Evolutionary conservation across 352 stramenopile species (phyloP).

Genomic region (Ophiocytium majus): DNA sequence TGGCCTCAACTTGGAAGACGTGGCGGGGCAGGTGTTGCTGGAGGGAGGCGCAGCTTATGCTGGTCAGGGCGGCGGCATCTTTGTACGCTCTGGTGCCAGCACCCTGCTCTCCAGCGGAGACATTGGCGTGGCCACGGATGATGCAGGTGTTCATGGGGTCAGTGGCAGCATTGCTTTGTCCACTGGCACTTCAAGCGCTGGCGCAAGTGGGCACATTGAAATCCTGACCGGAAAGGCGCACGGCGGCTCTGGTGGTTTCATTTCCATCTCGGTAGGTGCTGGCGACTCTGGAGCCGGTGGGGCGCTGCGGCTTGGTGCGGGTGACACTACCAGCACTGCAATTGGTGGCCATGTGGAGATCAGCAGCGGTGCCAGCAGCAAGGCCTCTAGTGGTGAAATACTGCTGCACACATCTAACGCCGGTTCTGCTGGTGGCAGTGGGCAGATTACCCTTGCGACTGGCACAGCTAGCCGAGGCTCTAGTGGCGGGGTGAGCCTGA

Average conservation of each 20-base stretch:
- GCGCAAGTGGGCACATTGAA: constrained; percentile 33
- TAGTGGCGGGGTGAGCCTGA: constrained; percentile 58
- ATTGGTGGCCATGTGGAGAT: constrained; percentile 60
- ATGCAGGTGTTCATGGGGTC: constrained; percentile 66
- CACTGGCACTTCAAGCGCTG: constrained; percentile 18
- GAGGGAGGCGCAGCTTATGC: constrained; percentile 43
- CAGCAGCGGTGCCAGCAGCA: constrained; percentile 58
- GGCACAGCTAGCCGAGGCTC: constrained; percentile 62
- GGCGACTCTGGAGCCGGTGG: constrained; percentile 45
- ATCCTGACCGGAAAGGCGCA: constrained; percentile 43
- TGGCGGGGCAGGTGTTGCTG: constrained; percentile 43
- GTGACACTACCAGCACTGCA: constrained; percentile 64
- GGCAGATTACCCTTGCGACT: constrained; percentile 67
- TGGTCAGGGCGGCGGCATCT: constrained; percentile 64
- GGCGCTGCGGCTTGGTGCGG: constrained; percentile 46
- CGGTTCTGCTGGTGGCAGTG: constrained; percentile 66
- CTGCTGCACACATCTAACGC: constrained; percentile 64
- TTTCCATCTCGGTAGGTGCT: constrained; percentile 39
- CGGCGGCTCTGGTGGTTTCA: constrained; percentile 35
- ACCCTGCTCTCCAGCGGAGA: constrained; percentile 71
- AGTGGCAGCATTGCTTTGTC: constrained; percentile 33
- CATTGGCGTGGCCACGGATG: constrained; percentile 69
- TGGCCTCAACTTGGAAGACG: constrained; percentile 22
- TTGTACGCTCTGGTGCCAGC: constrained; percentile 63
- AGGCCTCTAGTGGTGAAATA: constrained; percentile 59